Conservation (phyloP, 1,284 basidiomycete genomes). For the Hemileia vastatrix region DNA sequence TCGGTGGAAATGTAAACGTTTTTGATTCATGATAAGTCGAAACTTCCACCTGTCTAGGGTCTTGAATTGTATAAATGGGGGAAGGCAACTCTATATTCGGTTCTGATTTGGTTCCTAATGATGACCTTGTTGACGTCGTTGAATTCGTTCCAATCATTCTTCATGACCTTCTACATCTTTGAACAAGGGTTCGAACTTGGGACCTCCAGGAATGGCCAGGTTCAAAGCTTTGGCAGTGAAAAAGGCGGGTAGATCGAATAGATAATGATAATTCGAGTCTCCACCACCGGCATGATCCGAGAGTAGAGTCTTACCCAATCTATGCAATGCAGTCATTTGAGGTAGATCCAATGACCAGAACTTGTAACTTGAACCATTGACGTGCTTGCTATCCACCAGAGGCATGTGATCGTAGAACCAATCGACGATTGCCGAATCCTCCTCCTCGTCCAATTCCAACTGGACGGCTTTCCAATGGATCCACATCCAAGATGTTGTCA, state of each 20-base stretch:
- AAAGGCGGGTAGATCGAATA: conserved; percentile 43
- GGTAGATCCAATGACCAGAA: conserved; percentile 43
- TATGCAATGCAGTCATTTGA: conserved; percentile 41
- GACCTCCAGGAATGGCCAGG: conserved; percentile 43
- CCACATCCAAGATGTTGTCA: conserved; percentile 43
- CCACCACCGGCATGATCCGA: conserved; percentile 36
- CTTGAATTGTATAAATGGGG: conserved; percentile 45
- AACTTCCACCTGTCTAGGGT: conserved; percentile 39
- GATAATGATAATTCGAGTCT: conserved; percentile 40
- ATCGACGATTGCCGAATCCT: conserved; percentile 41
- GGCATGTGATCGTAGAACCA: conserved; percentile 46
- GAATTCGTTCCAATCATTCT: conserved; percentile 44
- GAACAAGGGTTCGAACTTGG: conserved; percentile 44
- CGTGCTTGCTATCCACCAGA: conserved; percentile 34
- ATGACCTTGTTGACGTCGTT: conserved; percentile 45
- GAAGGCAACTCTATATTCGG: conserved; percentile 44
- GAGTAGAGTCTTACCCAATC: conserved; percentile 40
- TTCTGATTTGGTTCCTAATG: conserved; percentile 43
- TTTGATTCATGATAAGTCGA: conserved; percentile 42
- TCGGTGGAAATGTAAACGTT: conserved; percentile 43
- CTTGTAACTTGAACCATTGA: conserved; percentile 42
- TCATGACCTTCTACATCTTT: conserved; percentile 43
- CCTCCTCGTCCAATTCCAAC: conserved; percentile 43
- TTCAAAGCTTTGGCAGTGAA: conserved; percentile 45
- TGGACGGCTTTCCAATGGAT: conserved; percentile 43